A percentile compares a stretch with the other conserved stretches of the same genome.
Conservation (phyloP, 495 filamentous ascomycete species). For the Arthonia radiata region DNA sequence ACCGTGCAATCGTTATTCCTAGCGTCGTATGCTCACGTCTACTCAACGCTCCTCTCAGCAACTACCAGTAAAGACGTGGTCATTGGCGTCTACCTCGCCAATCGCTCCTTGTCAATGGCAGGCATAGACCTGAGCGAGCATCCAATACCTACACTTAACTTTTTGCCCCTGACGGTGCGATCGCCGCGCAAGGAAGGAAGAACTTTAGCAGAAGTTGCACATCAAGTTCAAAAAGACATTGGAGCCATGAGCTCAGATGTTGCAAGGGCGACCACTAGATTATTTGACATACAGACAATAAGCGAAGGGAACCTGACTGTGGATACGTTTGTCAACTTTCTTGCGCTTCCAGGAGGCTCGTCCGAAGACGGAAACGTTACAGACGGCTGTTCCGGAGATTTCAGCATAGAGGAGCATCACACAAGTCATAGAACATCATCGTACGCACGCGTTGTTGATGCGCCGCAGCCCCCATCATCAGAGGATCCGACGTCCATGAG, state of each 20-base stretch:
- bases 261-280: too few species aligned
- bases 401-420: conserved; percentile 2
- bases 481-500: background rate
- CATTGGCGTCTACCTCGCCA: conserved; percentile 29
- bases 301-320: conserved; percentile 15
- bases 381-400: background rate
- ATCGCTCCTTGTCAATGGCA: conserved; percentile 20
- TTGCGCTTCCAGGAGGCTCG: conserved; percentile 15
- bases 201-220: conserved; percentile 14
- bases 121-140: conserved; percentile 12
- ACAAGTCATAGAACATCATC: conserved; percentile 1
- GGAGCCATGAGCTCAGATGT: conserved; percentile 17
- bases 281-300: too few species aligned
- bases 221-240: conserved; percentile 21
- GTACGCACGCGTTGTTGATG: conserved; percentile 2
- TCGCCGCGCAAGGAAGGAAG: conserved; percentile 8
- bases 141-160: conserved; percentile 24
- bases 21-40: conserved; percentile 20
- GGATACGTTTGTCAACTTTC: conserved; percentile 30
- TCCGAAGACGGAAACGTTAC: conserved; percentile 2
- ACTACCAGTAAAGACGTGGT: conserved; percentile 14
- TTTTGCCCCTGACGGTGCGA: conserved; percentile 22
- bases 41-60: conserved; percentile 9
- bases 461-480: conserved; percentile 2
- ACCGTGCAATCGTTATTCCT: conserved; percentile 25